These are phyloP conservation scores for Chlamydomonas sphaeroides DNA, from an alignment of 139 green algal genomes.

Conservation along the genomic window DNA sequence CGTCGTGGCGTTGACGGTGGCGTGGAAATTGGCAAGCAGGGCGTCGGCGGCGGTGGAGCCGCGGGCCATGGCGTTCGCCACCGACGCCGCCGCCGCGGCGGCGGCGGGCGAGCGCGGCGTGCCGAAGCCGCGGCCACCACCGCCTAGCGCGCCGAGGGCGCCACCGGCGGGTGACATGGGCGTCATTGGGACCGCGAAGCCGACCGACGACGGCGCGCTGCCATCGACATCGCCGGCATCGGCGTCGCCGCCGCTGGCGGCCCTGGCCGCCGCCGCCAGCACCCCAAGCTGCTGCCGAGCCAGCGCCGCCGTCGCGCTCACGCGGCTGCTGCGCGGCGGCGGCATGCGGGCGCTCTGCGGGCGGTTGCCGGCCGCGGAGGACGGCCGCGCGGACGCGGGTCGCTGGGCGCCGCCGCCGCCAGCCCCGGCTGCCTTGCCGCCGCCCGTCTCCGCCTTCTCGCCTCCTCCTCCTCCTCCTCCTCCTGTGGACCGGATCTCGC, in stretches of 20 bases:
- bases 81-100: no score
- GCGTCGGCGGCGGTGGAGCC: no score
- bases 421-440: background rate
- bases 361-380: background rate
- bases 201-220: no score
- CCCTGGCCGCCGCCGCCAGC: background rate
- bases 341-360: background rate
- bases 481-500: background rate
- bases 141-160: no score
- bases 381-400: background rate
- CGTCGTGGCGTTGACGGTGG: no score
- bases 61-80: no score
- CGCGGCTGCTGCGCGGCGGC: background rate
- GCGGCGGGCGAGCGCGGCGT: no score
- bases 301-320: background rate
- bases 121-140: no score
- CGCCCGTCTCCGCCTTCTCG: background rate
- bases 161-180: background rate
- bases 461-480: no score
- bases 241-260: background rate
- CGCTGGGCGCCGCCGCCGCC: no score
- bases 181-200: no score
- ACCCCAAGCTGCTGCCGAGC: background rate
- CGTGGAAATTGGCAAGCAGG: no score
- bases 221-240: background rate